A percentile compares a stretch with the other conserved stretches of the same genome.
Evolutionary conservation across 495 filamentous ascomycete genomes (phyloP).

Genomic region (Daldinia caldariorum): DNA sequence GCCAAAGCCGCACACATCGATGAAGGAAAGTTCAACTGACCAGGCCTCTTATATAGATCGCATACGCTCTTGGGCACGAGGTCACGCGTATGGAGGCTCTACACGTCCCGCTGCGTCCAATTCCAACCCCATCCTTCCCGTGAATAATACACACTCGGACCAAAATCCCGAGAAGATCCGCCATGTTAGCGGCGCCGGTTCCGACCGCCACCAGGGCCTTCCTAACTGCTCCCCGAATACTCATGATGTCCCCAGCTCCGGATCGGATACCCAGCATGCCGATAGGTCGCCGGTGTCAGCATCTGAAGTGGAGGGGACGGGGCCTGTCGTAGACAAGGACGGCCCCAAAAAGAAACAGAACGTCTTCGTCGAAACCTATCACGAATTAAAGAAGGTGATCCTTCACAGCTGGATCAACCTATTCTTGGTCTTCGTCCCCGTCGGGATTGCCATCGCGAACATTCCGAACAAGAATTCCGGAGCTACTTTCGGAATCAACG

Average conservation of each 20-base stretch:
- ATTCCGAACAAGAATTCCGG: slow-evolving; percentile 49
- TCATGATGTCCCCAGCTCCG: slow-evolving; percentile 9
- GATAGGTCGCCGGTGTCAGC: slow-evolving; percentile 48
- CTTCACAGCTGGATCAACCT: slow-evolving; percentile 80
- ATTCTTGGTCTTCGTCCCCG: slow-evolving; percentile 80
- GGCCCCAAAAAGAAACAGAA: slow-evolving; percentile 54
- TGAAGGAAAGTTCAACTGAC: slow-evolving; percentile 70
- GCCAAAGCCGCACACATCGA: slow-evolving; percentile 58
- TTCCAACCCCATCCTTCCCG: slow-evolving; percentile 49
- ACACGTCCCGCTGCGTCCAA: slow-evolving; percentile 50
- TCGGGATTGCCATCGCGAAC: slow-evolving; percentile 74
- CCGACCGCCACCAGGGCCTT: slow-evolving; percentile 33
- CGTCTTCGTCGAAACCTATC: slow-evolving; percentile 59
- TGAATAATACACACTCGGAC: slow-evolving; percentile 44
- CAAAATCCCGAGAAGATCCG: slow-evolving; percentile 37
- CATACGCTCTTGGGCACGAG: slow-evolving; percentile 65
- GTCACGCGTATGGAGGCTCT: slow-evolving; percentile 65
- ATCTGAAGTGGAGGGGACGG: slow-evolving; percentile 66
- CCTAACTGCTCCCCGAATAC: slow-evolving; percentile 17
- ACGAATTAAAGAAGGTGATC: slow-evolving; percentile 63
- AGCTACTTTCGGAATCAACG: slow-evolving; percentile 79
- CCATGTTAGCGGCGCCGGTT: slow-evolving; percentile 40
- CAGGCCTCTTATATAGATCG: slow-evolving; percentile 62
- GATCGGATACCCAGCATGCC: slow-evolving; percentile 42
- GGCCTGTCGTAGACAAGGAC: slow-evolving; percentile 61